These are phyloP conservation scores for Exserohilum rostratum DNA, from an alignment of 2,329 filamentous ascomycete species.

Conservation along the genomic window DNA sequence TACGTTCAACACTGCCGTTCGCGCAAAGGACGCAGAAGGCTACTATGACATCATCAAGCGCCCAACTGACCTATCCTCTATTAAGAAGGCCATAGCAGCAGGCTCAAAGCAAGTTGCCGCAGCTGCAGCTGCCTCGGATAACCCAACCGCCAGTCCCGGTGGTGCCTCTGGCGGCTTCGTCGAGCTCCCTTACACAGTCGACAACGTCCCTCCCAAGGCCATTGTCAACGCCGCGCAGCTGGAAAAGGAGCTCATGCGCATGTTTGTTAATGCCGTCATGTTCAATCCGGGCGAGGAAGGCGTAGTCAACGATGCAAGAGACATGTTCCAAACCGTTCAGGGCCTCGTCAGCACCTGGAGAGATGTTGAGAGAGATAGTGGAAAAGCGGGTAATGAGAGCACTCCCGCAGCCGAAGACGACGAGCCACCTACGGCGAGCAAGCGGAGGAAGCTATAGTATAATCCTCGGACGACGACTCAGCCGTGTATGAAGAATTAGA, in stretches of 20 bases:
- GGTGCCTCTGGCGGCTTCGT: slow-evolving; percentile 53
- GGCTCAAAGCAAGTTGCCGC: slow-evolving; percentile 64
- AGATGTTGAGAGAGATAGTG: slow-evolving; percentile 64
- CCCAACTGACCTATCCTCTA: slow-evolving; percentile 59
- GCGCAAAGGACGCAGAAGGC: slow-evolving; percentile 57
- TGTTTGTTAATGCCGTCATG: slow-evolving; percentile 99
- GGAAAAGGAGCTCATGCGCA: slow-evolving; percentile 90
- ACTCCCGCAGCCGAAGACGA: slow-evolving; percentile 37
- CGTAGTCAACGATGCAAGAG: slow-evolving; percentile 82
- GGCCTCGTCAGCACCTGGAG: slow-evolving; percentile 77
- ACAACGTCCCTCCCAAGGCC: slow-evolving; percentile 81
- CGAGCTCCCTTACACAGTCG: slow-evolving; percentile 69
- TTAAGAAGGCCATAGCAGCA: slow-evolving; percentile 56
- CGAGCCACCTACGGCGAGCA: slow-evolving; percentile 27
- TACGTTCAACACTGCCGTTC: slow-evolving; percentile 57
- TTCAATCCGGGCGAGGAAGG: slow-evolving; percentile 93
- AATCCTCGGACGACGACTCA: slow-evolving; percentile 5
- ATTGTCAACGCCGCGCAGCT: slow-evolving; percentile 94
- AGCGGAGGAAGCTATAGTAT: slow-evolving; percentile 40
- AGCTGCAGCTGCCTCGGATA: slow-evolving; percentile 55
- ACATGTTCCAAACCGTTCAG: slow-evolving; percentile 90
- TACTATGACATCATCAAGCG: slow-evolving; percentile 60
- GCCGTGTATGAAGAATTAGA: neutral
- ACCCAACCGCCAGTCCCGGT: slow-evolving; percentile 65
- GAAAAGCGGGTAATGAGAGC: slow-evolving; percentile 37